These are phyloP conservation scores for Pugionium dolabratum DNA, from an alignment of 345 rosid genomes.

Conservation along the genomic window DNA sequence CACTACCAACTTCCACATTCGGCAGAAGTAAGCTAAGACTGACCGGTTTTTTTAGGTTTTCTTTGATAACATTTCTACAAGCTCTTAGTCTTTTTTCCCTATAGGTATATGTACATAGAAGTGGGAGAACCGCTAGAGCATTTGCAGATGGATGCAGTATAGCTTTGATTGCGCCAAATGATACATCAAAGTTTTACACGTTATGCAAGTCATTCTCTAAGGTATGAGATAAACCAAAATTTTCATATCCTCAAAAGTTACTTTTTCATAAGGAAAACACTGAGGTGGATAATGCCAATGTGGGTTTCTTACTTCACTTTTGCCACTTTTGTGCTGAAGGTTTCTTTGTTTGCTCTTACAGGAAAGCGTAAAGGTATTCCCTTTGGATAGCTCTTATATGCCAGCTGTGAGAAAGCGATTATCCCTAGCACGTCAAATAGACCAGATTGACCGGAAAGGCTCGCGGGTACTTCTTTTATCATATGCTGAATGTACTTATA, in stretches of 20 bases:
- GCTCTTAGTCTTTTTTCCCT: slow-evolving; percentile 19
- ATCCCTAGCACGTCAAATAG: slow-evolving; percentile 92
- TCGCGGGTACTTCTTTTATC: slow-evolving; percentile 60
- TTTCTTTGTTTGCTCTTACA: slow-evolving; percentile 44
- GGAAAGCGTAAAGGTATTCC: slow-evolving; percentile 83
- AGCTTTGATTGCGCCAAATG: slow-evolving; percentile 76
- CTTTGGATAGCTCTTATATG: slow-evolving; percentile 82
- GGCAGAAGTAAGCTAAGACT: slow-evolving; percentile 63
- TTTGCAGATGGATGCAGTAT: slow-evolving; percentile 93
- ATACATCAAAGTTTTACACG: slow-evolving; percentile 77
- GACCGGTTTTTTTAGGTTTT: slow-evolving; percentile 16
- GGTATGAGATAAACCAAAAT: slow-evolving; percentile 45
- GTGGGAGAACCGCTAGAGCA: slow-evolving; percentile 98
- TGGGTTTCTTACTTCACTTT: not conserved
- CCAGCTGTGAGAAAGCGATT: slow-evolving; percentile 79
- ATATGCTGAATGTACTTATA: slow-evolving; percentile 15
- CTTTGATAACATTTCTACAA: slow-evolving; percentile 15
- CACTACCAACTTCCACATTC: slow-evolving; percentile 99
- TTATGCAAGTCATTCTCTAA: slow-evolving; percentile 88
- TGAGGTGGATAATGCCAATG: not conserved
- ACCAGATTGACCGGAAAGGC: slow-evolving; percentile 69
- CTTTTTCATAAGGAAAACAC: slow-evolving; percentile 9
- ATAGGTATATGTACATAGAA: slow-evolving; percentile 95
- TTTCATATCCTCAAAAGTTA: slow-evolving; percentile 12
- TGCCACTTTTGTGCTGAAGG: slow-evolving; percentile 31